Conservation (phyloP, 2,329 filamentous ascomycete genomes). For the Aspergillus intermedius region DNA sequence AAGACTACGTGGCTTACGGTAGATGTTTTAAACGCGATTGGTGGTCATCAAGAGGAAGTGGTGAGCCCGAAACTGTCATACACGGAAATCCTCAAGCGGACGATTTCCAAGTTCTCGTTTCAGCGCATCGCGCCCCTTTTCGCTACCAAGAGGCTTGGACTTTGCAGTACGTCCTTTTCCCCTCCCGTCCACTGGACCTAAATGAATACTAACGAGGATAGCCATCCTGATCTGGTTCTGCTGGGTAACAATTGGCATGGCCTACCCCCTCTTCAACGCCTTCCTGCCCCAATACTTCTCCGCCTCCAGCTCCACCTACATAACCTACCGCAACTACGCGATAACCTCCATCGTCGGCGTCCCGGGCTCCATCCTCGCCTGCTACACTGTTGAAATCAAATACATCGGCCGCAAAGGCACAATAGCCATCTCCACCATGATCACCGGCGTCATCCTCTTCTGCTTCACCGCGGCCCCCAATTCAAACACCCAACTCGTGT, state of each 20-base stretch:
- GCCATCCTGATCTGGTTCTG: constrained; percentile 62
- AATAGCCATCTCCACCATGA: constrained; percentile 46
- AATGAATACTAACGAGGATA: constrained; percentile 5
- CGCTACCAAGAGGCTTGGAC: constrained; percentile 40
- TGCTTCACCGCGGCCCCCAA: constrained; percentile 48
- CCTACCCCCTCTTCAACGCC: constrained; percentile 80
- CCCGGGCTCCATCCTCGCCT: constrained; percentile 68
- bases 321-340: constrained; percentile 69
- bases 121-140: constrained; percentile 62
- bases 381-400: constrained; percentile 64
- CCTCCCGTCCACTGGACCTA: neutral
- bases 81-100: constrained; percentile 50
- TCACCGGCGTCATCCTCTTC: constrained; percentile 50
- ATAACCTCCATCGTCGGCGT: constrained; percentile 72
- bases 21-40: constrained; percentile 55
- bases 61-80: constrained; percentile 36
- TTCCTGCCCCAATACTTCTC: constrained; percentile 84
- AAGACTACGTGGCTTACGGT: constrained; percentile 68
- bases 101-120: constrained; percentile 60
- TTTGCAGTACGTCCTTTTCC: constrained; percentile 37
- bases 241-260: constrained; percentile 79
- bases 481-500: constrained; percentile 45
- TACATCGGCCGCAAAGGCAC: constrained; percentile 55
- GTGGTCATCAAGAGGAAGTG: constrained; percentile 42
- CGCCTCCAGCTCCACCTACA: constrained; percentile 31